Percentiles rank a stretch among this genome's conserved stretches.
phyloP scores from a whole-genome alignment of 352 stramenopile species.

The Phytophthora pini region DNA sequence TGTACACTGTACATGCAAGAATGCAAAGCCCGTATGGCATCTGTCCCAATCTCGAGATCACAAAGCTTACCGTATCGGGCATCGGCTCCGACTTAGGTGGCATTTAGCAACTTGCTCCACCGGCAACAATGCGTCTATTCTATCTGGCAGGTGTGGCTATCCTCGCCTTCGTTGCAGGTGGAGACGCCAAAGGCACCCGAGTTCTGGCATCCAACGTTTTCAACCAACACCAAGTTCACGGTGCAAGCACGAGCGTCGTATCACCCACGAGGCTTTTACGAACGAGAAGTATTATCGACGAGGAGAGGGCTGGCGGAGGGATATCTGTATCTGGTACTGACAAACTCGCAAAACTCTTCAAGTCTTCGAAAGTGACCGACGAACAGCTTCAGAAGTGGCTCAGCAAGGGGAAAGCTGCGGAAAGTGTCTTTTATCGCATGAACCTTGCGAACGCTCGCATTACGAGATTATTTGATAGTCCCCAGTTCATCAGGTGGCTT shows the following conservation, averaged over 20 bases:
- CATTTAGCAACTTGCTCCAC: background rate
- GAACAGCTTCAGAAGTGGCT: constrained; percentile 4
- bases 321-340: background rate
- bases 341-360: background rate
- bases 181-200: background rate
- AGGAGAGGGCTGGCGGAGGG: background rate
- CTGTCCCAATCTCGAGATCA: no score
- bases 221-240: background rate
- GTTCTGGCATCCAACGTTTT: background rate
- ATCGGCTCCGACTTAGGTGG: no score
- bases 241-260: background rate
- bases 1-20: no score
- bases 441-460: background rate
- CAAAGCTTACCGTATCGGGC: no score
- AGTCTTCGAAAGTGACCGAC: background rate
- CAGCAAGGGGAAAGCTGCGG: background rate
- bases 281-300: background rate
- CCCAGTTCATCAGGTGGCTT: background rate
- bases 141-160: background rate
- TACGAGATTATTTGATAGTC: background rate
- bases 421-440: constrained; percentile 4
- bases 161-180: background rate
- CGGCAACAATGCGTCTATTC: background rate
- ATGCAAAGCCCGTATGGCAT: no score
- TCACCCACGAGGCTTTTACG: background rate